Conservation (phyloP, 768 basidiomycete genomes). For the Ramaria rubella region DNA sequence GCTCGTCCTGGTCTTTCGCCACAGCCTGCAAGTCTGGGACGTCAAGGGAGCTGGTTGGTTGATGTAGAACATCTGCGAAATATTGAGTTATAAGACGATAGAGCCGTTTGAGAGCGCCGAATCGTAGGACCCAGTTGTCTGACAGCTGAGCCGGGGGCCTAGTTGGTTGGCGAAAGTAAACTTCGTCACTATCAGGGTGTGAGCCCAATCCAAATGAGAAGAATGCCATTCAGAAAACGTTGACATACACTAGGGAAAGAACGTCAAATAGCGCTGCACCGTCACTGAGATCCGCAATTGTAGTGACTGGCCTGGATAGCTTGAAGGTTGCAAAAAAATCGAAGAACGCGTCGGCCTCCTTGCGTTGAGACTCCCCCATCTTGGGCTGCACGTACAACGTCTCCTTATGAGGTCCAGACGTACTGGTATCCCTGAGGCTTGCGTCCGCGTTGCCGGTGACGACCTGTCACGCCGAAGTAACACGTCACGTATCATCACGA, state of each 20-base stretch:
- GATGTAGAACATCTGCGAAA: conserved; percentile 76
- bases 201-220: background rate
- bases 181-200: conserved; percentile 50
- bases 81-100: conserved; percentile 88
- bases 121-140: conserved; percentile 88
- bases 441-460: background rate
- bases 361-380: conserved; percentile 38
- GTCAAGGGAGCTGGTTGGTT: conserved; percentile 67
- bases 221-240: conserved; percentile 1
- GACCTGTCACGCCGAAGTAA: background rate
- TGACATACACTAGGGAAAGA: conserved; percentile 64
- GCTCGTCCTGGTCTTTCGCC: conserved; percentile 62
- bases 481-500: too few relatives aligned
- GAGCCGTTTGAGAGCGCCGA: conserved; percentile 74
- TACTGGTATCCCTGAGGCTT: too few relatives aligned
- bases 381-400: background rate
- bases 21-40: conserved; percentile 91
- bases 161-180: conserved; percentile 64
- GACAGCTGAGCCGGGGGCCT: conserved; percentile 56
- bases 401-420: too few relatives aligned
- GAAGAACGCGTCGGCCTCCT: conserved; percentile 76
- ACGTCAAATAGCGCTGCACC: conserved; percentile 72
- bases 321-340: conserved; percentile 73
- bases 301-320: conserved; percentile 55
- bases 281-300: conserved; percentile 70